A percentile compares a stretch with the other conserved stretches of the same genome.
Evolutionary conservation across 108 stramenopile genomes (phyloP).

Genomic region (Schizochytrium sp.): DNA sequence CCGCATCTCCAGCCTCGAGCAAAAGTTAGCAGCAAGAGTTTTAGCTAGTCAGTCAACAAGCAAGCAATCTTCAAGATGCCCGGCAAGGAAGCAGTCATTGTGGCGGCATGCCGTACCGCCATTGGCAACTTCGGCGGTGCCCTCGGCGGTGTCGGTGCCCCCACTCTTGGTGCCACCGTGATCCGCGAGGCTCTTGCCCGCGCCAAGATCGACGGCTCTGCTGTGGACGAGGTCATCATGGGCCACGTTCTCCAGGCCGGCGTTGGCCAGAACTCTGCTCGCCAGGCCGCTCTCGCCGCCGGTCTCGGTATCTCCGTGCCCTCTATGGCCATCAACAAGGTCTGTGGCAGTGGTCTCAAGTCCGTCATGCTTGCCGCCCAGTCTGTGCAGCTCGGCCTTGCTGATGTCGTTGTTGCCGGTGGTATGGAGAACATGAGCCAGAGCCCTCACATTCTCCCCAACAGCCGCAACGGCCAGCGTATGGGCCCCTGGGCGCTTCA

Average conservation of each 20-base stretch:
- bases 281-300: constrained; percentile 87
- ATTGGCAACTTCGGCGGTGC: constrained; percentile 94
- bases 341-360: constrained; percentile 97
- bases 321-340: constrained; percentile 91
- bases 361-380: constrained; percentile 90
- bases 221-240: constrained; percentile 87
- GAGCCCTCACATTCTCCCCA: constrained; percentile 59
- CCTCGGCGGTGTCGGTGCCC: constrained; percentile 33
- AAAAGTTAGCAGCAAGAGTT: background rate
- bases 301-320: constrained; percentile 84
- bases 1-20: too few species aligned
- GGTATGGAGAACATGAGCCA: constrained; percentile 94
- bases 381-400: constrained; percentile 86
- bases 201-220: constrained; percentile 79
- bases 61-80: background rate
- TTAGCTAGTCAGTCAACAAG: background rate
- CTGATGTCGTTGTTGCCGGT: constrained; percentile 86
- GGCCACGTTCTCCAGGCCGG: constrained; percentile 94
- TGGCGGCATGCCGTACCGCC: constrained; percentile 97
- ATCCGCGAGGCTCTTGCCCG: constrained; percentile 80
- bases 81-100: constrained; percentile 76
- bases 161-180: constrained; percentile 67
- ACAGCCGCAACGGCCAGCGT: constrained; percentile 49
- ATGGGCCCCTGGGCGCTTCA: constrained; percentile 82
- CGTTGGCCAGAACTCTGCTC: constrained; percentile 90